Conservation (phyloP, 2,329 filamentous ascomycete genomes). For the Thermothelomyces thermophilus region DNA sequence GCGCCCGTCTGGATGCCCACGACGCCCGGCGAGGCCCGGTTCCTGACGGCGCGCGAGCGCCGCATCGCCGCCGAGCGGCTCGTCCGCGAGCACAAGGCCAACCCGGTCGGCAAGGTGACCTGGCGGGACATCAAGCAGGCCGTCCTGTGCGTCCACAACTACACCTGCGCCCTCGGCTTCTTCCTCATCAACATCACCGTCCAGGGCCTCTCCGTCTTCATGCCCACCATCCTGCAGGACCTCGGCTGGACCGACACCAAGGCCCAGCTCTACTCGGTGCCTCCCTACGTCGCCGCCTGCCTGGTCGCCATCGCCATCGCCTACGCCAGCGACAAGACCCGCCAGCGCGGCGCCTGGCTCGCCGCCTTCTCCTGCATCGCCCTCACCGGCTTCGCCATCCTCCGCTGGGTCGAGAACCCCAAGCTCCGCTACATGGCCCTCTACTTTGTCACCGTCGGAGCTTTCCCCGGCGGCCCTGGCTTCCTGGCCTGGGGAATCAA, state of each 20-base stretch:
- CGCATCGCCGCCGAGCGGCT: constrained; percentile 49
- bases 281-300: constrained; percentile 38
- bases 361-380: constrained; percentile 36
- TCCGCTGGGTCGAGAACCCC: constrained; percentile 37
- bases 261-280: constrained; percentile 40
- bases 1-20: constrained; percentile 49
- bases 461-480: constrained; percentile 51
- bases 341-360: constrained; percentile 37
- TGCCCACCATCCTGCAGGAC: constrained; percentile 42
- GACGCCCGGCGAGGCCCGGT: constrained; percentile 41
- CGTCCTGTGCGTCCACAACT: constrained; percentile 51
- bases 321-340: constrained; percentile 38
- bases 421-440: constrained; percentile 47
- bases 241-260: constrained; percentile 34
- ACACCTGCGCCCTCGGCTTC: constrained; percentile 51
- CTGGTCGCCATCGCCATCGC: constrained; percentile 35
- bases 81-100: constrained; percentile 40
- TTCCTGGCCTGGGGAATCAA: constrained; percentile 55
- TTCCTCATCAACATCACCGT: constrained; percentile 56
- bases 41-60: constrained; percentile 46
- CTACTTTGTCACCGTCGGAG: constrained; percentile 49
- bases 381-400: constrained; percentile 45
- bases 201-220: constrained; percentile 45
- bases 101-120: constrained; percentile 41
- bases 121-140: constrained; percentile 44